Conservation (phyloP, 495 filamentous ascomycete genomes). For the Evernia prunastri region DNA sequence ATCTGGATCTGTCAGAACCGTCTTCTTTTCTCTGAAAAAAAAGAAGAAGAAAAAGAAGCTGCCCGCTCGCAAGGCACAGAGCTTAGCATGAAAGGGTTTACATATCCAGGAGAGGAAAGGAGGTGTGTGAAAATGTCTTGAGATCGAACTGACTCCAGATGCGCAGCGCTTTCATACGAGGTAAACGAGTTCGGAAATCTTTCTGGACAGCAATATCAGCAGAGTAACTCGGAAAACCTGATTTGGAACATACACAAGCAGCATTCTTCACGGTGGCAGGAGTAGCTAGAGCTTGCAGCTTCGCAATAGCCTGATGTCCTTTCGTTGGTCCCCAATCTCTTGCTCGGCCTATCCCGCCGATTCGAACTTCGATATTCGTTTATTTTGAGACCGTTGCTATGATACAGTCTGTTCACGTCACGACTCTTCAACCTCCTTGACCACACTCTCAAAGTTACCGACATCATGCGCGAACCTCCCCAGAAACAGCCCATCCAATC, state of each 20-base stretch:
- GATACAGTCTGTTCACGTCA: background rate
- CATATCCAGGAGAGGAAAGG: no score
- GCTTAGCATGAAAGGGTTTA: no score
- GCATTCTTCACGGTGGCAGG: background rate
- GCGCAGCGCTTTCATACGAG: no score
- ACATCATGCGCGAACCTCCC: conserved; percentile 76
- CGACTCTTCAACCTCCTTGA: conserved; percentile 55
- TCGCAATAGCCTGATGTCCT: background rate
- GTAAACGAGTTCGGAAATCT: background rate
- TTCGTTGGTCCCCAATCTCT: background rate
- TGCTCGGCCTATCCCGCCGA: background rate
- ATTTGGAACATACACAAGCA: background rate
- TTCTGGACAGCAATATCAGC: background rate
- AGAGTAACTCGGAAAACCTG: background rate
- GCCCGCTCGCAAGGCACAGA: no score
- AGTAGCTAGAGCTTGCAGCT: background rate
- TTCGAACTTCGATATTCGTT: background rate
- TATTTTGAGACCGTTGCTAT: background rate
- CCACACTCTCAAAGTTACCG: conserved; percentile 57
- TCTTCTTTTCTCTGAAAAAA: no score
- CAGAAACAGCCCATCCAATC: conserved; percentile 76
- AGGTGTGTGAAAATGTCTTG: no score
- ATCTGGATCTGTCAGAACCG: no score
- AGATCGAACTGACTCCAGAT: no score
- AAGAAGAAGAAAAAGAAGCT: no score